Conservation (phyloP, 805 yeast species). For the Cyberlindnera xishuangbannaensis region DNA sequence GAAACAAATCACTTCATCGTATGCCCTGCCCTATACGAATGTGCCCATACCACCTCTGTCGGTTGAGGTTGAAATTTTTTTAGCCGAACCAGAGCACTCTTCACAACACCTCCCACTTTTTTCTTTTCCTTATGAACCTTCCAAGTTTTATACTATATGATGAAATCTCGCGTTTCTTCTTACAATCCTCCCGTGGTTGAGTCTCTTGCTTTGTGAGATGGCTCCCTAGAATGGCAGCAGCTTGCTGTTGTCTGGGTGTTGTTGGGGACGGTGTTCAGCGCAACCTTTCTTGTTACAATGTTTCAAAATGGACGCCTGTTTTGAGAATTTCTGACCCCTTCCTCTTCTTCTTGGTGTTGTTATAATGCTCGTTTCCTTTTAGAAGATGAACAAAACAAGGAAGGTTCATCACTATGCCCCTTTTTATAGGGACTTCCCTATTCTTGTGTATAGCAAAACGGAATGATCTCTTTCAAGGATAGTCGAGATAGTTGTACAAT, state of each 20-base stretch:
- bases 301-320: slow-evolving; percentile 16
- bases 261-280: slow-evolving; percentile 27
- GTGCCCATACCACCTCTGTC: too few relatives aligned
- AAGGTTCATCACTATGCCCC: slow-evolving; percentile 6
- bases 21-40: too few relatives aligned
- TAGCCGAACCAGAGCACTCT: neutral
- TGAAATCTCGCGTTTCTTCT: slow-evolving; percentile 27
- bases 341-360: too few relatives aligned
- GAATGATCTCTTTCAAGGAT: too few relatives aligned
- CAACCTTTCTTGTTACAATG: slow-evolving; percentile 27
- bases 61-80: slow-evolving; percentile 1
- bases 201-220: slow-evolving; percentile 7
- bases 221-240: slow-evolving; percentile 19
- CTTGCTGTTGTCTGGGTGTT: slow-evolving; percentile 22
- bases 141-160: slow-evolving; percentile 30
- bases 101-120: slow-evolving; percentile 1
- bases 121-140: slow-evolving; percentile 21
- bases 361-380: too few relatives aligned
- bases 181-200: slow-evolving; percentile 26
- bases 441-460: too few relatives aligned
- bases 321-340: slow-evolving; percentile 27
- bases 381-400: neutral
- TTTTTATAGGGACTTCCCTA: too few relatives aligned
- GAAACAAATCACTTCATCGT: too few relatives aligned
- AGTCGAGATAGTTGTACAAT: too few relatives aligned